phyloP scores from a whole-genome alignment of 2,329 filamentous ascomycete genomes.

The Lachnellula subtilissima region DNA sequence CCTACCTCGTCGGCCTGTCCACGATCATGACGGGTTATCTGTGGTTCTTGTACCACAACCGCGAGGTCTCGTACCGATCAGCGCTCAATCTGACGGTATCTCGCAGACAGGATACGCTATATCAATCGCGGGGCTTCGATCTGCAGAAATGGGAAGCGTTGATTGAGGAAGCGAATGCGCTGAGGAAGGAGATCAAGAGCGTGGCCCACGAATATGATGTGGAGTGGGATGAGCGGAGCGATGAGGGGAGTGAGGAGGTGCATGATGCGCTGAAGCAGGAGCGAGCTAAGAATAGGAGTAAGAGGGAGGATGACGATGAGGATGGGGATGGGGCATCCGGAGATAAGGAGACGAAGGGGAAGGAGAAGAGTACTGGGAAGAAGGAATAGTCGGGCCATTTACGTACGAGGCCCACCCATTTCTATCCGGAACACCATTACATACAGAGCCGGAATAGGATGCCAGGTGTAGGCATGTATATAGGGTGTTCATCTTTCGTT shows the following conservation, averaged over 20 bases:
- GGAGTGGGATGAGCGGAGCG: slow-evolving; percentile 75
- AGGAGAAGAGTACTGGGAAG: slow-evolving; percentile 2
- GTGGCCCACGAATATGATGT: slow-evolving; percentile 86
- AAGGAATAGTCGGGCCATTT: background rate
- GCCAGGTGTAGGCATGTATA: no score
- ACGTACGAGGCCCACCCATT: no score
- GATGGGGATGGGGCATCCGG: slow-evolving; percentile 26
- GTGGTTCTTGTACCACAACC: slow-evolving; percentile 91
- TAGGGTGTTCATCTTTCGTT: no score
- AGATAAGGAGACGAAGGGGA: slow-evolving; percentile 12
- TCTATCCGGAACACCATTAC: no score
- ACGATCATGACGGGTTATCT: slow-evolving; percentile 87
- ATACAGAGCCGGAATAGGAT: no score
- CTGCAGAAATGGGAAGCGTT: slow-evolving; percentile 70
- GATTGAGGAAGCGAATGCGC: slow-evolving; percentile 71
- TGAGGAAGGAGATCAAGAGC: slow-evolving; percentile 73
- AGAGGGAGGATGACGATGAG: slow-evolving; percentile 35
- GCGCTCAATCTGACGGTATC: slow-evolving; percentile 85
- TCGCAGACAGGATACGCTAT: slow-evolving; percentile 69
- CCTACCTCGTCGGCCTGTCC: slow-evolving; percentile 80
- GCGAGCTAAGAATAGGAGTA: slow-evolving; percentile 34
- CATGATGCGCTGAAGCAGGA: slow-evolving; percentile 53
- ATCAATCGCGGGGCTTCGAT: slow-evolving; percentile 72
- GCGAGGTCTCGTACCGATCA: slow-evolving; percentile 79
- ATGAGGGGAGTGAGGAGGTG: slow-evolving; percentile 65